Evolutionary conservation across 257 asterid genomes (phyloP), one percentile per base, ranked within the genome.

Genomic region (Nicotiana paniculata): DNA sequence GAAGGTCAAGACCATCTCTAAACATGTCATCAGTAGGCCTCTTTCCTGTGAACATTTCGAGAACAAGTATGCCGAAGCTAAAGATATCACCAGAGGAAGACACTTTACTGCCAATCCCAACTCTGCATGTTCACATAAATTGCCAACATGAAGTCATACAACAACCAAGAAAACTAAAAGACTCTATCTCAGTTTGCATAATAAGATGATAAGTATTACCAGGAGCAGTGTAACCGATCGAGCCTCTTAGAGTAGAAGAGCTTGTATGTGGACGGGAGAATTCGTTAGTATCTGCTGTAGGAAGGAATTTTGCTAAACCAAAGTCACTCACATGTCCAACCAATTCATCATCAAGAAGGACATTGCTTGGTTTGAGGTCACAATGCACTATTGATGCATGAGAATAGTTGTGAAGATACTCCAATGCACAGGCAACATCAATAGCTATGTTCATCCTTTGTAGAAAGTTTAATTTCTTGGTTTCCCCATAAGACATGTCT

Each of bases 291-390:
- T 0, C 17, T 53, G 28, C 43, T 61, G 16, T 75, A 0, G 59
- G 32, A 16, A 82, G 58, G 33, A 82, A 35, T 35, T 55, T 76
- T 58, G 85, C 82, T 35, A 82, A 39, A 13, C 87, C 86, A 35
- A 87, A 87, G 48, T 87, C 87, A n/a, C 74, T 62, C 3, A 84
- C 79, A 30, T 62, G 77, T 4, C 81, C 89, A 65, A 69, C 64
- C 77, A 81, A 53, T 64, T 81, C 84, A n/a, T 61, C 32, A 28
- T 84, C 87, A 53, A 53, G 58, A 53, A 53, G 58, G 58, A 53
- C 58, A 53, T 53, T 53, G 58, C 58, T 53, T 13, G 58, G 58
- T 53, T 53, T 53, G 6, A 53, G 58, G 18, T 53, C 58, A 53
- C 80, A 85, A 69, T 85, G 85, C 21, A 72, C 59, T 15, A 70